Evolutionary conservation across 768 basidiomycete genomes (phyloP).

Genomic region (Suillus subalutaceus): DNA sequence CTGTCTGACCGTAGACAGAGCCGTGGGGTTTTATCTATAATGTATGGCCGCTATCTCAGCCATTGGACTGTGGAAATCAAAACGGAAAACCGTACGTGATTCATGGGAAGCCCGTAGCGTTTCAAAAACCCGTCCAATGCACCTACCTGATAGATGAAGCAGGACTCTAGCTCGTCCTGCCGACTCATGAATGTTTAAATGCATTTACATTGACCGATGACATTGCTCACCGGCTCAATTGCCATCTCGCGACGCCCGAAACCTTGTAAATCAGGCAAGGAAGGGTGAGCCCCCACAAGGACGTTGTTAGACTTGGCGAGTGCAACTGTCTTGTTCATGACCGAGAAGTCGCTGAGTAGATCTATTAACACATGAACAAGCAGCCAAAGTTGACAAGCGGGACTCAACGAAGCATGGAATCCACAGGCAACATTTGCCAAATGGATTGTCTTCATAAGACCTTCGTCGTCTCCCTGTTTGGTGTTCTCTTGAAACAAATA

Average conservation of each 20-base stretch:
- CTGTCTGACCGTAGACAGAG: slow-evolving; percentile 61
- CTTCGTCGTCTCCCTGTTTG: slow-evolving; percentile 51
- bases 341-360: slow-evolving; percentile 53
- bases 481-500: not conserved
- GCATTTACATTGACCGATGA: not conserved
- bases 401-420: slow-evolving; percentile 61
- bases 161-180: slow-evolving; percentile 57
- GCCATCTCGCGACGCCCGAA: slow-evolving; percentile 70
- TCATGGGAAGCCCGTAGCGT: slow-evolving; percentile 49
- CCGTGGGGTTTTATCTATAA: slow-evolving; percentile 63
- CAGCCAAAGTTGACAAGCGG: not conserved
- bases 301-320: slow-evolving; percentile 61
- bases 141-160: slow-evolving; percentile 71
- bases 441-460: slow-evolving; percentile 58
- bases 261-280: slow-evolving; percentile 63
- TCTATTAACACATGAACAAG: not conserved
- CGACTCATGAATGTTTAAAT: not conserved
- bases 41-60: not conserved
- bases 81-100: slow-evolving; percentile 50
- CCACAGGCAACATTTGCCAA: slow-evolving; percentile 70
- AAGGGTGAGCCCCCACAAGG: slow-evolving; percentile 68
- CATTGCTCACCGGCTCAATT: slow-evolving; percentile 51
- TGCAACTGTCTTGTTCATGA: slow-evolving; percentile 64
- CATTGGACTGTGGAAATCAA: not conserved
- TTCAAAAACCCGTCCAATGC: slow-evolving; percentile 63